Conservation (phyloP, 2,329 filamentous ascomycete genomes). For the Aphanoascus verrucosus region DNA sequence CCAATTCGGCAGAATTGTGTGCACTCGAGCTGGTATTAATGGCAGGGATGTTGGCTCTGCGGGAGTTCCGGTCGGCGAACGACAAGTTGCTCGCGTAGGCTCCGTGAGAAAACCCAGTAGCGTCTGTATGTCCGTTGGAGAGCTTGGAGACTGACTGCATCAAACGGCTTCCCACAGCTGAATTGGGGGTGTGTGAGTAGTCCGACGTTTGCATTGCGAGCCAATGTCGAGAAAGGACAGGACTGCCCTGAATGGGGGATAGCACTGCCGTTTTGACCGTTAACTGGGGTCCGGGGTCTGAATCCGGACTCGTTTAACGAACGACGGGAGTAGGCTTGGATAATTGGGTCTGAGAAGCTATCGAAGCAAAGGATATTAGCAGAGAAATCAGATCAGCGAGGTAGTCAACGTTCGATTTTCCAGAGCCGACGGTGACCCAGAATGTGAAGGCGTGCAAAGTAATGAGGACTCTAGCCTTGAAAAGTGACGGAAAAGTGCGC, state of each 20-base stretch:
- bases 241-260: conserved; percentile 67
- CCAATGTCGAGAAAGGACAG: conserved; percentile 71
- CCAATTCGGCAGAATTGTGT: conserved; percentile 59
- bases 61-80: conserved; percentile 77
- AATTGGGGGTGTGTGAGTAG: conserved; percentile 51
- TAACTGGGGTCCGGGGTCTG: conserved; percentile 2
- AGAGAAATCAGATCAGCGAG: not conserved
- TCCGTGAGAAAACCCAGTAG: conserved; percentile 85
- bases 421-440: not conserved
- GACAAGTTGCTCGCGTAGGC: conserved; percentile 75
- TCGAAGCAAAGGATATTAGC: not conserved
- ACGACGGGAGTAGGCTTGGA: not conserved
- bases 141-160: conserved; percentile 66
- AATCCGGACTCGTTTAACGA: conserved; percentile 5
- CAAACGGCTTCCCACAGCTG: conserved; percentile 49
- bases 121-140: conserved; percentile 56
- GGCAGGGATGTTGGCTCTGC: conserved; percentile 71
- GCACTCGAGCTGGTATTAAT: conserved; percentile 71
- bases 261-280: conserved; percentile 29
- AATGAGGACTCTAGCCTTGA: not conserved
- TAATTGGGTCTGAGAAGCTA: not conserved
- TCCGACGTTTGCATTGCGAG: conserved; percentile 82
- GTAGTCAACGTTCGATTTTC: too few species aligned
- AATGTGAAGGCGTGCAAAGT: not conserved
- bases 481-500: not conserved